Evolutionary conservation across 192 early-diverging fungal genomes (phyloP), one percentile per base, ranked within the genome.

Genomic region (Dispira simplex): DNA sequence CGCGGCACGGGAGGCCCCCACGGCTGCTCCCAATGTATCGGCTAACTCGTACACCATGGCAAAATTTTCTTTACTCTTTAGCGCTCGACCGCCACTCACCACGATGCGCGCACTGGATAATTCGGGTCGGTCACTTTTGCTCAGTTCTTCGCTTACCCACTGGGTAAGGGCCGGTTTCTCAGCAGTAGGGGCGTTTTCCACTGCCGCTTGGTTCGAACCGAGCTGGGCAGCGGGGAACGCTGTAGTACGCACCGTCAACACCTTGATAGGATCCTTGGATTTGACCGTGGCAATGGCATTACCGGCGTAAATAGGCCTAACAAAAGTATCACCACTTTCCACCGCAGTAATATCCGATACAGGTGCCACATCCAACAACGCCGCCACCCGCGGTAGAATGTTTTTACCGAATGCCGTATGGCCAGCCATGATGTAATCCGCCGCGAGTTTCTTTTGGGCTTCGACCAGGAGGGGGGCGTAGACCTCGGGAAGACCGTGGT

Each of bases 241-340:
- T 39, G 92, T 90, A 25, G 83, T 82, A 65, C 95, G 87, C 62
- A 98, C 82, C 23, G 95, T 94, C 48, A 98, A 55, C 43, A 98
- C 64, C 77, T 95, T 95, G 71, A 93, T 75, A 18, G 74, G 64
- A 63, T 98, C 95, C 47, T 77, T 84, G 46, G 89, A 89, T 76
- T 93, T 89, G 64, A 98, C 95, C 0, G 87, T 95, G 45, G 95
- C 93, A 75, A 98, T 87, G 21, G 93, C 95, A 69, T 98, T 98
- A 64, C 92, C 95, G 59, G 95, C 95, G 72, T 93, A 98, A 73
- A 98, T 94, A 39, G 95, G 95, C 13, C 95, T 83, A 56, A 92
- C 84, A 81, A 98, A 98, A 18, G 88, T 91, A 65, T 95, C 91
- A 28, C 79, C 82, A 64, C 78, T 64, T 70, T 88, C 81, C 47